Percentiles rank a stretch among this genome's conserved stretches.
These are phyloP conservation scores for Corymbia calophylla DNA, from an alignment of 441 rosid species.

Conservation along the genomic window DNA sequence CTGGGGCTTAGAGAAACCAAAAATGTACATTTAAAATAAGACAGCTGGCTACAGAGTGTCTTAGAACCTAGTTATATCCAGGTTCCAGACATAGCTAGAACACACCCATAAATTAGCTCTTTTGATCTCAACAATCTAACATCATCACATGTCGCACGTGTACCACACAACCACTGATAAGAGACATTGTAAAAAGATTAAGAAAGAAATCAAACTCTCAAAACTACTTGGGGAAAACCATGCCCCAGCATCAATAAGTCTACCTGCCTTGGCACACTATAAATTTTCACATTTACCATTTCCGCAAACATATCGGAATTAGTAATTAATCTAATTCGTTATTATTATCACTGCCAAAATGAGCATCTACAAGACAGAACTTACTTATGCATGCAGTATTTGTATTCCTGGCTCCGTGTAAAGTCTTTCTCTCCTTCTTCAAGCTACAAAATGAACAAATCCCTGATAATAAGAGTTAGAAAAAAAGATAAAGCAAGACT, in stretches of 20 bases:
- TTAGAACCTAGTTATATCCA: neutral
- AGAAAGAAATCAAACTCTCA: neutral
- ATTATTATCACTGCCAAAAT: neutral
- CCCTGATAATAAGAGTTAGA: neutral
- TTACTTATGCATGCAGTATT: constrained; percentile 90
- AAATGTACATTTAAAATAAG: neutral
- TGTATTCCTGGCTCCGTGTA: constrained; percentile 73
- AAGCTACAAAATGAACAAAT: constrained; percentile 36
- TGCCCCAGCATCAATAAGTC: neutral
- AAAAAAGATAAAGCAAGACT: neutral
- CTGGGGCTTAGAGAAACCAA: neutral
- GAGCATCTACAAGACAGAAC: constrained; percentile 1
- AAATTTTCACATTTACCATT: neutral
- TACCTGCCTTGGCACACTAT: neutral
- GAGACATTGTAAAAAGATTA: neutral
- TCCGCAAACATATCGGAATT: neutral
- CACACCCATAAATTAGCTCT: neutral
- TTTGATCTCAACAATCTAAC: neutral
- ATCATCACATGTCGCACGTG: neutral
- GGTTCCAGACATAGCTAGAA: neutral
- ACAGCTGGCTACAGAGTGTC: neutral
- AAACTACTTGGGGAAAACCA: neutral
- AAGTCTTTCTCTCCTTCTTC: constrained; percentile 91
- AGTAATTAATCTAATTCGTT: neutral
- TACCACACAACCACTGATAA: neutral